Evolutionary conservation across 805 yeast genomes (phyloP), one percentile per base, ranked within the genome.

Genomic region (Geotrichum ghanense): DNA sequence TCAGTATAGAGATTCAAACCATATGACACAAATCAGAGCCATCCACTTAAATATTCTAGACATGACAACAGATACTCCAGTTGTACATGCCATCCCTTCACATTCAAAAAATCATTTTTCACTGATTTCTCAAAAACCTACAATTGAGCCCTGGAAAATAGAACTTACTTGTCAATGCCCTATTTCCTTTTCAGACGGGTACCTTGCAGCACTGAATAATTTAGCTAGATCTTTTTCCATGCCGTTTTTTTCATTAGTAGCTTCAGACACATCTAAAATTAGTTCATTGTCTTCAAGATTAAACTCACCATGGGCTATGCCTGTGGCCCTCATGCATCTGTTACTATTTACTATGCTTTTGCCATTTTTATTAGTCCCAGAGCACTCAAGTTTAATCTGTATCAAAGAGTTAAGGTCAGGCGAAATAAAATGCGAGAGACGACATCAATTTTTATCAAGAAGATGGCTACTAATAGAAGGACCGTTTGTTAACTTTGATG

Each of bases 231-330:
- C 53, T 1, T 50, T 50, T 35, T 45, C 53, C 1, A 45, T 45
- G 22, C 53, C 53, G 7, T 50, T 50, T 22, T 47, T 49, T 20
- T 50, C 53, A 4, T 46, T 50, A 22, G 49, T 50, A 12, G 41
- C 42, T 25, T 49, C 53, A 1, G 53, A 50, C 41, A 42, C 42
- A 19, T 49, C 53, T 2, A 48, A 50, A 20, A 39, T 50, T 5
- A 42, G 45, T 25, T 46, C 49, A 9, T 44, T 51, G 9, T 46
- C 52, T 24, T 48, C 52, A 4, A 43, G 50, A 10, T 47, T 51
- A 17, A 50, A 51, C 27, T 50, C 53, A 1, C 54, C 54, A 5
- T 51, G 54, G 54, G 53, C 54, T 1, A 45, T 51, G 16, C 54
- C 54, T 1, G 53, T 51, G 3, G 52, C 54, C 20, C 24, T 51